Percentiles rank a stretch among this genome's conserved stretches.
phyloP scores from a whole-genome alignment of 371 early-diverging fungal species.

The Mucor ambiguus region DNA sequence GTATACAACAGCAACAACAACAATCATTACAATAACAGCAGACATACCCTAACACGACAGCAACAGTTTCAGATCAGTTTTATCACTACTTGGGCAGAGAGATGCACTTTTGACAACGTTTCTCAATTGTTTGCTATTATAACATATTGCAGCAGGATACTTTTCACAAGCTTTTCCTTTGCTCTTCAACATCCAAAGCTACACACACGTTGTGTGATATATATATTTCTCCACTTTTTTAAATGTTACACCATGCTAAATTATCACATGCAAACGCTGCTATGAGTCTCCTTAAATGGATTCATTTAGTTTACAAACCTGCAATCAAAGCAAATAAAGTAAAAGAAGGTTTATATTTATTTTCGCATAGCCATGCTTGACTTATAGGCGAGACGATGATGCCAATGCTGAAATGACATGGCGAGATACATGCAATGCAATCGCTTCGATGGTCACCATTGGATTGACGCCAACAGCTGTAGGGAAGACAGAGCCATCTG shows the following conservation, averaged over 20 bases:
- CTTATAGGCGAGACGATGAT: conserved; percentile 5
- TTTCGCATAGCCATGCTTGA: background rate
- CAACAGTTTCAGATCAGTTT: no score
- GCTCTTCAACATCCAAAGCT: background rate
- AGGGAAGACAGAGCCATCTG: conserved; percentile 71
- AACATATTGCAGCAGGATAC: background rate
- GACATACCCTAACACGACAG: no score
- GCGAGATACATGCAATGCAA: conserved; percentile 45
- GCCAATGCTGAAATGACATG: conserved; percentile 4
- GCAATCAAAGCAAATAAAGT: background rate
- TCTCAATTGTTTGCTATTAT: background rate
- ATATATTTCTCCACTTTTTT: conserved; percentile 9
- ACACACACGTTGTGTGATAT: conserved; percentile 1
- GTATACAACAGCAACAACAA: background rate
- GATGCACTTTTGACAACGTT: background rate
- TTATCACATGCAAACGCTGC: conserved; percentile 20
- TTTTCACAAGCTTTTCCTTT: conserved; percentile 16
- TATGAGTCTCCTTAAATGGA: conserved; percentile 12
- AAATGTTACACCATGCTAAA: conserved; percentile 14
- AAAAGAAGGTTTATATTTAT: background rate
- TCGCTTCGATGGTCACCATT: conserved; percentile 61
- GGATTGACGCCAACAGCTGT: conserved; percentile 75
- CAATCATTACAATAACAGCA: background rate
- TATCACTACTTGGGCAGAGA: no score
- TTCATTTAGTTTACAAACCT: conserved; percentile 10